These are phyloP conservation scores for Verbascum thapsus DNA, from an alignment of 257 asterid genomes.

Conservation along the genomic window DNA sequence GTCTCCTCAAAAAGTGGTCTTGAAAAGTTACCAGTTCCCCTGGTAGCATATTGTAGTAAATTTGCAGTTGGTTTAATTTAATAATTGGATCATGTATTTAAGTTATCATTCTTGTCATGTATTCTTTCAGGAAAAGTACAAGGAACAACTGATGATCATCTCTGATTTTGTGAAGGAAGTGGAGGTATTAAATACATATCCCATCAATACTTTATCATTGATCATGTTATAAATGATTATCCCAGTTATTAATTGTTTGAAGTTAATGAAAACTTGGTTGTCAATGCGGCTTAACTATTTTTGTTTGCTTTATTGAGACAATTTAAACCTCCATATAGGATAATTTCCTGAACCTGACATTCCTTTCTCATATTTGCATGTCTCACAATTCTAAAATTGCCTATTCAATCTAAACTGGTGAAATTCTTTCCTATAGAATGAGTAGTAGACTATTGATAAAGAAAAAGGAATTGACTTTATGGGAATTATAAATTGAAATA, in stretches of 20 bases:
- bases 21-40: conserved; percentile 36
- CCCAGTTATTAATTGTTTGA: conserved; percentile 19
- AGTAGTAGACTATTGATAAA: too few species aligned
- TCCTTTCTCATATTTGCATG: too few species aligned
- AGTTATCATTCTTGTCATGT: conserved; percentile 23
- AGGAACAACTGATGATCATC: conserved; percentile 61
- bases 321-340: conserved; percentile 18
- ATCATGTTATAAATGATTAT: neutral
- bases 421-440: too few species aligned
- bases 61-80: conserved; percentile 3
- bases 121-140: conserved; percentile 60
- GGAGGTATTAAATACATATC: conserved; percentile 53
- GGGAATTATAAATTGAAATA: too few species aligned
- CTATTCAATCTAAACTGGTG: neutral
- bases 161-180: conserved; percentile 63
- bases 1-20: conserved; percentile 46
- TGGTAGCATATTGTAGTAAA: conserved; percentile 37
- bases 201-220: conserved; percentile 28
- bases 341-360: too few species aligned
- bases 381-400: neutral
- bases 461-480: too few species aligned
- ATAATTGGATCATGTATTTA: conserved; percentile 16
- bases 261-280: conserved; percentile 22
- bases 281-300: neutral
- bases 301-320: neutral